Evolutionary conservation across 1,284 basidiomycete genomes (phyloP), one percentile per base, ranked within the genome.

Genomic region (Pulchroboletus neoregius): DNA sequence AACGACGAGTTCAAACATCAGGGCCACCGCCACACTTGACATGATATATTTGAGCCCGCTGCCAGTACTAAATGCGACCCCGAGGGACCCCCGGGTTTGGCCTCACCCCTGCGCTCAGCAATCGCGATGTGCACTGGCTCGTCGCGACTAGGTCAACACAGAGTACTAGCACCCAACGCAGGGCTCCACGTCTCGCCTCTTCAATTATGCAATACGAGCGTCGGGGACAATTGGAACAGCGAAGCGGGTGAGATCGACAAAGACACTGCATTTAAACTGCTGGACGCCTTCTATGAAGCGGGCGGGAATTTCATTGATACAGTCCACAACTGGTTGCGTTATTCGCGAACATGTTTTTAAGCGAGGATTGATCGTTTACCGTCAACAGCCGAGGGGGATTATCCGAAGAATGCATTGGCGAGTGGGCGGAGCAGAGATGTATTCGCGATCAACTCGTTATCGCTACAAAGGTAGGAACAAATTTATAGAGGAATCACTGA

Each of bases 291-390:
- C 49, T 74, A 61, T 32, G 67, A 74, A 31, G 67, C 61, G 10
- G 72, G 70, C n/a, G 75, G 77, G 6, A 79, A 79, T 53, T 78
- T 78, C 42, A 76, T 79, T 43, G 78, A 79, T 48, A 80, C 76
- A 0, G 69, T 75, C 4, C 73, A 71, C 45, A 62, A 57, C 47
- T 75, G 73, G 74, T 75, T 49, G 31, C 12, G n/a, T 32, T 4
- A 18, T 23, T 10, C 11, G 13, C 12, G 10, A 10, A 12, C 13
- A 16, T 22, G 4, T 12, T 28, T 15, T 23, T 18, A 18, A 26
- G 6, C 5, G 18, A 11, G 18, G 13, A 6, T 33, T 27, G 6
- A 20, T 27, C 4, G 12, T 12, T 15, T 15, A 46, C 6, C 13
- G 10, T 27, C 23, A 22, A 28, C 36, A 78, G 76, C 49, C 72